Conservation (phyloP, 306 rosid species). For the Casuarina equisetifolia region DNA sequence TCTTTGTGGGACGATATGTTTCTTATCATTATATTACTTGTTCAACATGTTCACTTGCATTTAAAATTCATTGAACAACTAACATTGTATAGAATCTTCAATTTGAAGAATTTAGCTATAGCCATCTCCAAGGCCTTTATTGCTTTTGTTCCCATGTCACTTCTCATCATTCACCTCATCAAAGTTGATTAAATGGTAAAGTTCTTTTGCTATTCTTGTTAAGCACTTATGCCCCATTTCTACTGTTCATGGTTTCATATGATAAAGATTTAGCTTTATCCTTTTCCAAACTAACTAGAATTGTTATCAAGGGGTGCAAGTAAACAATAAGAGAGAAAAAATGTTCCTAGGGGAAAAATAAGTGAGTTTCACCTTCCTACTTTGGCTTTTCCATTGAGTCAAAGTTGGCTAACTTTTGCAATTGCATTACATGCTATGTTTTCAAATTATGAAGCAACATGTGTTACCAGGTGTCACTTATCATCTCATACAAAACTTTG, state of each 20-base stretch:
- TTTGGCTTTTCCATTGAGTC: background rate
- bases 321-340: background rate
- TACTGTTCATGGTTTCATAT: too few species aligned
- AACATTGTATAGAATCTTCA: background rate
- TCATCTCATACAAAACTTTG: conserved; percentile 30
- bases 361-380: background rate
- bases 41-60: too few species aligned
- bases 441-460: conserved; percentile 32
- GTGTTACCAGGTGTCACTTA: conserved; percentile 30
- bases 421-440: background rate
- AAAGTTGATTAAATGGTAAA: too few species aligned
- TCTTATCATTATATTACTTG: too few species aligned
- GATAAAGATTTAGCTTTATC: too few species aligned
- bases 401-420: background rate
- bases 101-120: background rate
- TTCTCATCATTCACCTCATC: background rate
- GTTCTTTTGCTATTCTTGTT: too few species aligned
- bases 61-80: too few species aligned
- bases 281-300: too few species aligned
- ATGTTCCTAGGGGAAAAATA: background rate
- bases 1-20: too few species aligned
- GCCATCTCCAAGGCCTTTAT: background rate
- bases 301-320: background rate
- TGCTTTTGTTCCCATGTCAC: conserved; percentile 33
- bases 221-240: too few species aligned